These are phyloP conservation scores for Claviceps africana DNA, from an alignment of 2,329 filamentous ascomycete genomes.

Conservation along the genomic window DNA sequence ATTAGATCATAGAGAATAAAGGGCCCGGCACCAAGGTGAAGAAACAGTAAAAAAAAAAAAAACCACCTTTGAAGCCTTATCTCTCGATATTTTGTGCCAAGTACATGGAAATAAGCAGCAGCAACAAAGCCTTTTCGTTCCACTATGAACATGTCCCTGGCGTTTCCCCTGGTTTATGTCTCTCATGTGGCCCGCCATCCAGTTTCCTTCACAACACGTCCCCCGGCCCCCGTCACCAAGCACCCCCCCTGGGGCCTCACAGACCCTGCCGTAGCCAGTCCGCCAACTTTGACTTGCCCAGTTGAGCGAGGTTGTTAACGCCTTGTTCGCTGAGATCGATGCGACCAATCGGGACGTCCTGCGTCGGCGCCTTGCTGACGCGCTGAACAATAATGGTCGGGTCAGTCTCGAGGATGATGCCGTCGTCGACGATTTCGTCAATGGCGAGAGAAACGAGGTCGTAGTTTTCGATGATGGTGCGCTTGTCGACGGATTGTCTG, in stretches of 20 bases:
- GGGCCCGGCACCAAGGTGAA: neutral
- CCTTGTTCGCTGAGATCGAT: constrained; percentile 95
- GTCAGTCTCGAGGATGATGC: constrained; percentile 94
- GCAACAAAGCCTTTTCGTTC: neutral
- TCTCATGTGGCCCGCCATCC: neutral
- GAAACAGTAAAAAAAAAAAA: neutral
- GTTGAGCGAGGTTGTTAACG: constrained; percentile 83
- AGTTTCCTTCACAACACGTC: neutral
- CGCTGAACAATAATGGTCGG: constrained; percentile 85
- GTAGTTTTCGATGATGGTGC: constrained; percentile 97
- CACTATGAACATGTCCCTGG: neutral
- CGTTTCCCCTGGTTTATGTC: neutral
- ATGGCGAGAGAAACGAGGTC: constrained; percentile 87
- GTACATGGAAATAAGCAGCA: neutral
- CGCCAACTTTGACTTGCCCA: constrained; percentile 81
- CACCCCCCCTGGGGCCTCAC: constrained; percentile 28
- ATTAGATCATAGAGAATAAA: constrained; percentile 31
- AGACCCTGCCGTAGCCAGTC: constrained; percentile 81
- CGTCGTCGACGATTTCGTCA: constrained; percentile 90
- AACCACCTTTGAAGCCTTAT: neutral
- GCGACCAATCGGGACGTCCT: constrained; percentile 83
- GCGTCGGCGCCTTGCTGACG: constrained; percentile 80
- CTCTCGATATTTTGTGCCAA: neutral
- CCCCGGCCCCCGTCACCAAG: neutral
- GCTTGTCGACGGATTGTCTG: constrained; percentile 92